Evolutionary conservation across 164 flowering plant species (phyloP).

Genomic region (Magnolia officinalis): DNA sequence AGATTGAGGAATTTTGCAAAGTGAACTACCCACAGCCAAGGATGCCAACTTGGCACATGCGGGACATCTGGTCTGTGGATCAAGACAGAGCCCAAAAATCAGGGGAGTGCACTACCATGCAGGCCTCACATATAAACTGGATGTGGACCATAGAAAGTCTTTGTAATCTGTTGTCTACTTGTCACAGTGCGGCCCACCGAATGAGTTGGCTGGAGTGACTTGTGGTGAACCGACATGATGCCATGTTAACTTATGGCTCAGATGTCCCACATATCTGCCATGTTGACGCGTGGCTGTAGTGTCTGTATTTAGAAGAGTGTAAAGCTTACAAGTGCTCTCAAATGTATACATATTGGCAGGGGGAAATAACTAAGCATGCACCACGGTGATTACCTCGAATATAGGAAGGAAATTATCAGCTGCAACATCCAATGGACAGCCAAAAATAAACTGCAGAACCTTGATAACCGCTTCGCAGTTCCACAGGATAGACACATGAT

Average conservation of each 20-base stretch:
- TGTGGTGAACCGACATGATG: neutral
- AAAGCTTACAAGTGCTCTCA: neutral
- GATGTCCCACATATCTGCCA: neutral
- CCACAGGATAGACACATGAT: conserved; percentile 44
- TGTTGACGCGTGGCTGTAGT: neutral
- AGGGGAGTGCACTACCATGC: neutral
- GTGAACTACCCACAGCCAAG: too few relatives aligned
- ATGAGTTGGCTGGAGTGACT: neutral
- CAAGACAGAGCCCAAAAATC: neutral
- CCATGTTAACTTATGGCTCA: neutral
- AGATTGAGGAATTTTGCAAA: neutral
- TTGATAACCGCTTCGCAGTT: conserved; percentile 33
- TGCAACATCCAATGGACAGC: conserved; percentile 38
- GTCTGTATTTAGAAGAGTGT: neutral
- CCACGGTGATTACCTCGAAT: conserved; percentile 42
- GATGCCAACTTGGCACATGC: neutral
- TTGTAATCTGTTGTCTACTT: too few relatives aligned
- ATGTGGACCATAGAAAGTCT: neutral
- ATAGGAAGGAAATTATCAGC: conserved; percentile 40
- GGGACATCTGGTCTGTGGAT: neutral
- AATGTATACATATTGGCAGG: neutral
- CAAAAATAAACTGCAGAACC: conserved; percentile 47
- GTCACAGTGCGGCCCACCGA: neutral
- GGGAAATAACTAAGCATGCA: conserved; percentile 1
- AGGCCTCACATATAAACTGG: neutral